phyloP scores from a whole-genome alignment of 2,329 filamentous ascomycete genomes.

The Sarocladium brachiariae region DNA sequence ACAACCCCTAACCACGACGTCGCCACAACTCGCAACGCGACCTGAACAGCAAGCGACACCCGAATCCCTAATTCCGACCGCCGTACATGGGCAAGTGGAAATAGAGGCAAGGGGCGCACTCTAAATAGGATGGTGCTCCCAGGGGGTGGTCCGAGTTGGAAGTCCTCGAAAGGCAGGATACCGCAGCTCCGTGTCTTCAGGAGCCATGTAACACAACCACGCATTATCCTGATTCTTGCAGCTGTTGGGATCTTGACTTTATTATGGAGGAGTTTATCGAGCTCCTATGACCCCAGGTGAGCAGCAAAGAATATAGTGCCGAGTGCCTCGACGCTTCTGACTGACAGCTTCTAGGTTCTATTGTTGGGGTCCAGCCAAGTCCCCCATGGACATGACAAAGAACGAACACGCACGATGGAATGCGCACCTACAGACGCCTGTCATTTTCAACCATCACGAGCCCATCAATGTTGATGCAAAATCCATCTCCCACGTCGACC shows the following conservation, averaged over 20 bases:
- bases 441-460: constrained; percentile 93
- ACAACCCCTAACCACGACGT: too few species aligned
- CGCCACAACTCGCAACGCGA: too few species aligned
- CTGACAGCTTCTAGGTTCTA: constrained; percentile 64
- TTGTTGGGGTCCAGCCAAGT: constrained; percentile 90
- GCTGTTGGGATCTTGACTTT: constrained; percentile 66
- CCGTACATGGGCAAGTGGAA: neutral
- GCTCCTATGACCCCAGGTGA: constrained; percentile 87
- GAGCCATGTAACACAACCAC: constrained; percentile 65
- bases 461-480: constrained; percentile 77
- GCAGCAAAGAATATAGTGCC: too few species aligned
- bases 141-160: constrained; percentile 88
- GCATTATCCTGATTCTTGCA: constrained; percentile 68
- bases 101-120: neutral
- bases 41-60: too few species aligned
- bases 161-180: constrained; percentile 48
- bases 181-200: constrained; percentile 69
- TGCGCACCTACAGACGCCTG: constrained; percentile 80
- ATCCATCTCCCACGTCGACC: constrained; percentile 71
- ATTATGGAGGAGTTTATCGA: constrained; percentile 83
- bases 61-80: too few species aligned
- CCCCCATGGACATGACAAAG: constrained; percentile 90
- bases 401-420: constrained; percentile 92
- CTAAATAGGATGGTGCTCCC: constrained; percentile 71
- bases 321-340: neutral